Evolutionary conservation across 2,329 filamentous ascomycete species (phyloP), one percentile per base, ranked within the genome.

Genomic region (Botrytis fabae): DNA sequence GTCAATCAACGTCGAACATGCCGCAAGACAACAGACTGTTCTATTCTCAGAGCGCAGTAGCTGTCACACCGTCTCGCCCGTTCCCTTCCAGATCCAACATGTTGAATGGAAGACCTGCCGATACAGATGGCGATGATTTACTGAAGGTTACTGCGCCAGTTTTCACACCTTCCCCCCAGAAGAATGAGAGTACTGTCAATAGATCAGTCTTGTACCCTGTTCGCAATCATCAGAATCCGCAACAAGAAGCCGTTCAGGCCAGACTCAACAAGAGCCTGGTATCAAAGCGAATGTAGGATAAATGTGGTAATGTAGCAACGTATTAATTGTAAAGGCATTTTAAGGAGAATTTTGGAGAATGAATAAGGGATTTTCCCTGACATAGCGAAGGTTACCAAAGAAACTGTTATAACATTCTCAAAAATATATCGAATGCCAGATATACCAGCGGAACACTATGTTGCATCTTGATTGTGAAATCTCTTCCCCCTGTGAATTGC

Each of bases 211-310:
- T 77, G 28, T 75, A 73, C 12, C 74, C 74, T 44, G 46, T 73
- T 44, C 70, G 22, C 9, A 42, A 66, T 25, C 73, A 62, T 40
- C 44, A 74, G 18, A 74, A 65, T 61, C 20, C 71, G 10, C 69
- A 70, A 18, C 70, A 72, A 46, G 63, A 72, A 38, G 38, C 44
- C 22, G 14, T 75, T 32, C 75, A 77, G 44, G 60, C 60, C 1
- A 71, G 75, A 69, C 70, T 76, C 38, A 74, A 75, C 35, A 73
- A 63, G 51, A 75, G 73, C 60, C 70, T 74, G 71, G 48, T 68
- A 46, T 46, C 28, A 8, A 46, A 59, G 59, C 38, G n/a, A 2
- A 59, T 66, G n/a, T 54, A 66, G 35, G 46, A 38, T 35, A 32
- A n/a, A 42, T 40, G 40, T 25, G 25, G 18, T 25, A n/a, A 42